Evolutionary conservation across 495 filamentous ascomycete genomes (phyloP), one percentile per base, ranked within the genome.

Genomic region (Hypoxylon lienhwacheense): DNA sequence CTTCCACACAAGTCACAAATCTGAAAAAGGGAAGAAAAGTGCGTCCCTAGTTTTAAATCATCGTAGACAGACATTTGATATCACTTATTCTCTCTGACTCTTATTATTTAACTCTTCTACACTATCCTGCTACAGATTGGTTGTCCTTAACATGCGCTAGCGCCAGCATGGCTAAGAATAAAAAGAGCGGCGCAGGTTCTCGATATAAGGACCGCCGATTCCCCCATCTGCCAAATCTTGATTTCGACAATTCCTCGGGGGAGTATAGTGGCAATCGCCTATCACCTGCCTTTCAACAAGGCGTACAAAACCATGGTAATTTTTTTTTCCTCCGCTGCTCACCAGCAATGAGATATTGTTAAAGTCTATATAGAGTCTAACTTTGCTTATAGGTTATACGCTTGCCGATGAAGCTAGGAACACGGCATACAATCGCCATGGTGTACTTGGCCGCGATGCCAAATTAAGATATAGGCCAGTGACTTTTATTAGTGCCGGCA

Each of bases 381-480:
- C 40, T 12, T 16, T 5, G n/a, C 28, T 25, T 8, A n/a, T 10
- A 73, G 76, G 62, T 19, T 81, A 87, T 52, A 84, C 85, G 0
- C 77, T 95, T 72, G 74, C 77, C 41, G 84, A 93, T 46, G 90
- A 90, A 71, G 90, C 88, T 50, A 82, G 81, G 37, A 86, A 90
- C 56, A 92, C 89, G 14, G 81, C 82, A 66, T 78, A 74, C 3
- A 82, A 87, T 52, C 59, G 64, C 43, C 73, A 73, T 29, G 65
- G 72, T 1, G 51, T 60, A 45, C 68, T 70, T 68, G 55, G 65
- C 16, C 60, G 46, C 29, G 73, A 75, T 54, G 62, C 69, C 16
- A 70, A 56, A 59, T 58, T 83, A 14, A 67, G 80, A 50, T 57
- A 74, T 39, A 70, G 80, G 37, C 76, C 78, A n/a, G 79, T 96